Conservation (phyloP, 148 eudicot genomes). For the Arbutus unedo region DNA sequence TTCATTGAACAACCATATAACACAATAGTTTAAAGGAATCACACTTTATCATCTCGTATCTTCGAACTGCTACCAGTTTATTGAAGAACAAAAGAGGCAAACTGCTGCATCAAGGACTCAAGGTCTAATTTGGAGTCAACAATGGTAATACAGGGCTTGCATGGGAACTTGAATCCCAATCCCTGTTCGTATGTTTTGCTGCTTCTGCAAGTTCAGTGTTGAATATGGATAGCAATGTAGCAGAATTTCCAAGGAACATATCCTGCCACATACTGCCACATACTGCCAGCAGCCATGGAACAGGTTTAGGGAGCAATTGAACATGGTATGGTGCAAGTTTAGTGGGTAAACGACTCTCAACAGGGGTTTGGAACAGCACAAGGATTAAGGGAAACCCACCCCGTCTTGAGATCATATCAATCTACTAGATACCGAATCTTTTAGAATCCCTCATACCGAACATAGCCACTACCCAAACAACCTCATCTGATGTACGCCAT, state of each 20-base stretch:
- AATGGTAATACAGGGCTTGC: neutral
- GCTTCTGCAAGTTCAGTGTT: neutral
- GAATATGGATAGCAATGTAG: neutral
- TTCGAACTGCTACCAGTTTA: slow-evolving; percentile 3
- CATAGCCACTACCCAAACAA: neutral
- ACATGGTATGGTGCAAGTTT: neutral
- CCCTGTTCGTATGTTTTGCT: neutral
- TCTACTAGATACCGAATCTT: neutral
- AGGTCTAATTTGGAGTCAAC: neutral
- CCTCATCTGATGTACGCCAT: neutral
- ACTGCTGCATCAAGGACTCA: neutral
- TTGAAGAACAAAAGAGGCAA: slow-evolving; percentile 1
- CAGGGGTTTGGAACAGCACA: neutral
- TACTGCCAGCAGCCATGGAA: neutral
- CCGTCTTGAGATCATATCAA: neutral
- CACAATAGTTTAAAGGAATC: neutral
- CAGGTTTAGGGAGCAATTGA: too few relatives aligned
- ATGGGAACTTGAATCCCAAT: neutral
- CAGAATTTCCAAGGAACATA: neutral
- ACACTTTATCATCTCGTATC: neutral
- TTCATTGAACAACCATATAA: neutral
- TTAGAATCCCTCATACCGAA: neutral
- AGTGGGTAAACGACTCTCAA: slow-evolving; percentile 1
- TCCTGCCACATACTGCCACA: neutral
- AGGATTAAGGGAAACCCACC: neutral